Conservation (phyloP, 1,284 basidiomycete genomes). For the Peniophora sp. region DNA sequence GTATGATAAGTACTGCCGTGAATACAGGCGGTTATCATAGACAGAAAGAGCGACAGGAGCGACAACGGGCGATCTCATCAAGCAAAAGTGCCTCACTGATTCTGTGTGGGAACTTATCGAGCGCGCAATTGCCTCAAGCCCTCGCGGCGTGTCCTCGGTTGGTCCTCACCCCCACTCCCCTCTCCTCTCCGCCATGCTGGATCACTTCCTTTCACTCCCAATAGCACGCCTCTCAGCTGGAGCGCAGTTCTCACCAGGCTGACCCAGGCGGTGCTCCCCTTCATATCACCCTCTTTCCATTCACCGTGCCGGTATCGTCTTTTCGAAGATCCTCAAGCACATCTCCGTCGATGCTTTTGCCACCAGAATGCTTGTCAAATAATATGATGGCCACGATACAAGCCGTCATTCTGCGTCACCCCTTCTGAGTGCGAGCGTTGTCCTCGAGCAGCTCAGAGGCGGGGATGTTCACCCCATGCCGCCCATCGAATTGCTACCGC, state of each 20-base stretch:
- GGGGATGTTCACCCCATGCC: not conserved
- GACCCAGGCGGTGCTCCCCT: constrained; percentile 13
- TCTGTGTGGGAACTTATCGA: constrained; percentile 13
- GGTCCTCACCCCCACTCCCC: constrained; percentile 3
- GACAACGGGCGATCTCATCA: no score
- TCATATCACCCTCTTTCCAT: not conserved
- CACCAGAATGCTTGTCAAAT: no score
- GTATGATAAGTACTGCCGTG: no score
- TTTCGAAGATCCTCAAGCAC: not conserved
- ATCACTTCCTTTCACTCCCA: no score
- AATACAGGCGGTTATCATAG: no score
- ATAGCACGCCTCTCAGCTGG: constrained; percentile 20
- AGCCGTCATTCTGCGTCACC: not conserved
- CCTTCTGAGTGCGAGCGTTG: constrained; percentile 23
- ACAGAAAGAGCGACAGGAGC: no score
- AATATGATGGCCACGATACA: not conserved
- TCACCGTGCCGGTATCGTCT: not conserved
- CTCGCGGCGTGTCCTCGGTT: constrained; percentile 6
- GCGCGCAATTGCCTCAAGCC: constrained; percentile 26
- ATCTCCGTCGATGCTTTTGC: not conserved
- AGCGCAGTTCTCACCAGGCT: constrained; percentile 44
- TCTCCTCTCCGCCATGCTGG: not conserved
- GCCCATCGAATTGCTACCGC: no score
- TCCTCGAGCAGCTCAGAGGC: constrained; percentile 23
- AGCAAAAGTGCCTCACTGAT: no score